Conservation (phyloP, 2,329 filamentous ascomycete genomes). For the Colletotrichum liriopes region DNA sequence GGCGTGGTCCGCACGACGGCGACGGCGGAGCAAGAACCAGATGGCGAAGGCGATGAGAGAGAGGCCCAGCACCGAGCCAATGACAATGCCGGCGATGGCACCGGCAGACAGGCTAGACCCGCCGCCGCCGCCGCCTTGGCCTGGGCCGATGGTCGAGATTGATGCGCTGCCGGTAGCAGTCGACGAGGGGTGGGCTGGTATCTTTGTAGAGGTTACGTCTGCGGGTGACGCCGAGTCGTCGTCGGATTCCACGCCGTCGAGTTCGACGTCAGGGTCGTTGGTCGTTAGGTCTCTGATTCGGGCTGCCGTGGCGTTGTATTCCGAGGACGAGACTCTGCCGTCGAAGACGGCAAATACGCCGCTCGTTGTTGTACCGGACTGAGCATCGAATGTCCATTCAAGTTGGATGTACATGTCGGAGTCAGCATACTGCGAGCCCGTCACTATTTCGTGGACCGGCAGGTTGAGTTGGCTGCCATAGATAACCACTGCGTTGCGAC, state of each 20-base stretch:
- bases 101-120: constrained; percentile 55
- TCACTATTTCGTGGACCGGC: neutral
- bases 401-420: constrained; percentile 18
- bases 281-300: neutral
- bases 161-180: neutral
- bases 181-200: neutral
- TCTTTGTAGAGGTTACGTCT: neutral
- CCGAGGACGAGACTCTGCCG: neutral
- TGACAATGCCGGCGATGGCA: constrained; percentile 64
- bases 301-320: neutral
- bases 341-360: constrained; percentile 22
- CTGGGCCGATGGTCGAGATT: neutral
- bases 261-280: neutral
- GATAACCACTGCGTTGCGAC: neutral
- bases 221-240: neutral
- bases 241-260: neutral
- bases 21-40: constrained; percentile 62
- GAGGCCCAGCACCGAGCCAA: constrained; percentile 58
- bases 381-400: neutral
- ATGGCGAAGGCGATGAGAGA: constrained; percentile 56
- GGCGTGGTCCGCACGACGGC: constrained; percentile 46
- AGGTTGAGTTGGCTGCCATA: neutral
- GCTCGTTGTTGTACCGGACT: constrained; percentile 21
- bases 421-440: neutral
- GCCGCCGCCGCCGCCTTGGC: neutral